These are phyloP conservation scores for Chondrostereum purpureum DNA, from an alignment of 1,284 basidiomycete species.

Conservation along the genomic window DNA sequence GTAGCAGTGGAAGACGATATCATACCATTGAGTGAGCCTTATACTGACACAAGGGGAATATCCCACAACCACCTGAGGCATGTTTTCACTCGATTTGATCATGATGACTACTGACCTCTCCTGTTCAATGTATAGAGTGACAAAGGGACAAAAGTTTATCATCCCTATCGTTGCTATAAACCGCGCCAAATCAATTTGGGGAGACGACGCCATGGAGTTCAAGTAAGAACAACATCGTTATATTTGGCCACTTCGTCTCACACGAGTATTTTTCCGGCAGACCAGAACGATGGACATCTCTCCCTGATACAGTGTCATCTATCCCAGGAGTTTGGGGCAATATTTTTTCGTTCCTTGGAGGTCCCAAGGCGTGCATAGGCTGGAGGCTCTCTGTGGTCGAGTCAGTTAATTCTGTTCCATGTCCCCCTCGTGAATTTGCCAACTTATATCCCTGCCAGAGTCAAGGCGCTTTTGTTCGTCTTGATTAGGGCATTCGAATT, in stretches of 20 bases:
- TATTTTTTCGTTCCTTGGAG: slow-evolving; percentile 37
- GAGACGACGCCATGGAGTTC: slow-evolving; percentile 36
- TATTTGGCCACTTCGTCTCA: no score
- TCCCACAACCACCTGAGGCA: no score
- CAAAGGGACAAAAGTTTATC: slow-evolving; percentile 27
- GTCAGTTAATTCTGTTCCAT: slow-evolving; percentile 17
- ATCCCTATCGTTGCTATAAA: slow-evolving; percentile 37
- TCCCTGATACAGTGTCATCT: slow-evolving; percentile 24
- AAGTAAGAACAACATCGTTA: no score
- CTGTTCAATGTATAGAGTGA: no score
- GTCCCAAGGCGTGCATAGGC: slow-evolving; percentile 41
- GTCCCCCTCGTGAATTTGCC: neutral
- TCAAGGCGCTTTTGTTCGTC: slow-evolving; percentile 51
- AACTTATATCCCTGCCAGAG: slow-evolving; percentile 25
- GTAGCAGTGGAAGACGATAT: slow-evolving; percentile 46
- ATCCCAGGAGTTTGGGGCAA: slow-evolving; percentile 40
- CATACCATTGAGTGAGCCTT: slow-evolving; percentile 52
- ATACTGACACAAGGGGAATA: no score
- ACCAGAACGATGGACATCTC: no score
- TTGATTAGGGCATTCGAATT: slow-evolving; percentile 53
- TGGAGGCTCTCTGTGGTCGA: slow-evolving; percentile 54
- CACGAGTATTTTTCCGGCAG: no score
- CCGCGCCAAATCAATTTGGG: slow-evolving; percentile 35
- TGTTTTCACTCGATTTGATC: no score
- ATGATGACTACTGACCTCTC: no score